Percentiles rank a stretch among this genome's conserved stretches.
Evolutionary conservation across 305 asterid genomes (phyloP).

Genomic region (Fraxinus floribunda): DNA sequence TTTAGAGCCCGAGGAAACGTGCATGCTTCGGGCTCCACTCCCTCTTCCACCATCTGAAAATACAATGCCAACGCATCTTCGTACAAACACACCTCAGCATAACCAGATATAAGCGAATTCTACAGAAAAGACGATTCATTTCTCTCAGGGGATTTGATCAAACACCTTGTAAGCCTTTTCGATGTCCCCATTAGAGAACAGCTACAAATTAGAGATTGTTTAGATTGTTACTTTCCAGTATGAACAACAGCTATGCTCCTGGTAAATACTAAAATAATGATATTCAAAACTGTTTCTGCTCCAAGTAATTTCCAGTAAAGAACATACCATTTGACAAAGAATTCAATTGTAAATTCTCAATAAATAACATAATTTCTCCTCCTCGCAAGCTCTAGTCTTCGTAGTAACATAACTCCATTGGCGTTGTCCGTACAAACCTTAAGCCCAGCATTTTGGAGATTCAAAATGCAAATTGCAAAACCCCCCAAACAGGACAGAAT

Average conservation of each 20-base stretch:
- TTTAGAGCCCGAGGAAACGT: conserved; percentile 35
- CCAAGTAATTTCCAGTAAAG: background rate
- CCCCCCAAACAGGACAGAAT: conserved; percentile 18
- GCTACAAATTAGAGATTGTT: background rate
- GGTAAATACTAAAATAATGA: background rate
- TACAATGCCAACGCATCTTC: conserved; percentile 82
- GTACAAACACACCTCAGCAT: conserved; percentile 54
- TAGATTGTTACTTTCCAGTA: background rate
- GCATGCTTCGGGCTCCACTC: conserved; percentile 66
- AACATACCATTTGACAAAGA: background rate
- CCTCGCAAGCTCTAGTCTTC: background rate
- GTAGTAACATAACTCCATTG: background rate
- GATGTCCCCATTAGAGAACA: conserved; percentile 35
- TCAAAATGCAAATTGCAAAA: conserved; percentile 9
- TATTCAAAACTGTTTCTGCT: background rate
- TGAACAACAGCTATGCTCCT: background rate
- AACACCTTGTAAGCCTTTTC: conserved; percentile 76
- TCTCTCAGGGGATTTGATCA: conserved; percentile 70
- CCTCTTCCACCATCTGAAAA: conserved; percentile 90
- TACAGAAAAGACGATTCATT: conserved; percentile 60
- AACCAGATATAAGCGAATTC: conserved; percentile 82
- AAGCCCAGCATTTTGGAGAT: background rate
- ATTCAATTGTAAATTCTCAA: background rate
- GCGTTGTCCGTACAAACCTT: background rate
- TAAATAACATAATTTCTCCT: background rate